Evolutionary conservation across 192 early-diverging fungal genomes (phyloP).

Genomic region (Physocladia obscura): DNA sequence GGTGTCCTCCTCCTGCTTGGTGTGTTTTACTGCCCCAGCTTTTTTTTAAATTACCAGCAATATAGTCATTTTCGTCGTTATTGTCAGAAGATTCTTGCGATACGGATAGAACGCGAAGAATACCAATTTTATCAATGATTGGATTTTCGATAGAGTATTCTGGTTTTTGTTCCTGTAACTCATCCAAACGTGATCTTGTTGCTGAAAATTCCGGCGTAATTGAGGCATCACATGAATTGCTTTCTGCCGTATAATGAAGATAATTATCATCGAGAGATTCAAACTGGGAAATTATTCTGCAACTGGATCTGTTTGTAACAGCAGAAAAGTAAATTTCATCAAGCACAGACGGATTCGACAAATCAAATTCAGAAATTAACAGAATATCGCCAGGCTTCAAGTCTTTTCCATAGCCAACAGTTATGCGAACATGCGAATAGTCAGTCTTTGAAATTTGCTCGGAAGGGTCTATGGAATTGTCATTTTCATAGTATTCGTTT

Average conservation of each 20-base stretch:
- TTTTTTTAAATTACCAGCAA: no score
- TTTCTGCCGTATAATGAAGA: background rate
- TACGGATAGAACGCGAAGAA: background rate
- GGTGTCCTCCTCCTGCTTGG: no score
- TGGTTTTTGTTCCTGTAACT: no score
- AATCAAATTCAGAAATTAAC: constrained; percentile 1
- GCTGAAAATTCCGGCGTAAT: no score
- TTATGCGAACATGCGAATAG: background rate
- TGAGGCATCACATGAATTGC: no score
- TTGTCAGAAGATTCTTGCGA: background rate
- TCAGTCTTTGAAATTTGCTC: background rate
- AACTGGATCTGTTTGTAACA: background rate
- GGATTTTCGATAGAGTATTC: no score
- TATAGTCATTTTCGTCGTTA: constrained; percentile 2
- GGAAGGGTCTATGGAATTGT: background rate
- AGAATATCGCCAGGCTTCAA: constrained; percentile 5
- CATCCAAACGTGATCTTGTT: no score
- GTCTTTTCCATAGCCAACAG: background rate
- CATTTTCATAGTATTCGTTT: no score
- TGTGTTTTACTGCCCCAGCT: no score
- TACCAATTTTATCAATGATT: constrained; percentile 10
- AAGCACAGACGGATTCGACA: background rate
- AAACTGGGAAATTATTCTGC: background rate
- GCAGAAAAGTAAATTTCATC: background rate
- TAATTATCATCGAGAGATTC: background rate